Evolutionary conservation across 768 basidiomycete genomes (phyloP).

Genomic region (Sistotremastrum niveocremeum): DNA sequence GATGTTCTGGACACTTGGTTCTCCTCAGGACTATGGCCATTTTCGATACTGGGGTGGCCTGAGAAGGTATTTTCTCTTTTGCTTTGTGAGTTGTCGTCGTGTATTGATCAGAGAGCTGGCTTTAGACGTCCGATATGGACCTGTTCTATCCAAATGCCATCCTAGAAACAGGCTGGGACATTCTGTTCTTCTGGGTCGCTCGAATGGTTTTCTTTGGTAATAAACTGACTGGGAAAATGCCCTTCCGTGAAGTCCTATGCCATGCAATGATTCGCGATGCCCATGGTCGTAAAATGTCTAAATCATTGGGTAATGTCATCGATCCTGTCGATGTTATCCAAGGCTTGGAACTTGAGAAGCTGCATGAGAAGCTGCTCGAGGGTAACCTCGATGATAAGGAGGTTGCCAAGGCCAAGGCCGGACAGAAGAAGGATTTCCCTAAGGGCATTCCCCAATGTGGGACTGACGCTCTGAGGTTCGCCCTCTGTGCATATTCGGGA

Average conservation of each 20-base stretch:
- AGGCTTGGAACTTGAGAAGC: constrained; percentile 61
- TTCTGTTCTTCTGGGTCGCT: constrained; percentile 99
- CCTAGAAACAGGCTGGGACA: constrained; percentile 98
- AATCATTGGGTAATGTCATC: constrained; percentile 94
- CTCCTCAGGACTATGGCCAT: constrained; percentile 95
- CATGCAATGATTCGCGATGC: constrained; percentile 99
- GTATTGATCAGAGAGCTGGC: constrained; percentile 2
- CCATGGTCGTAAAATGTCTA: constrained; percentile 98
- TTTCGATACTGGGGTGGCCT: constrained; percentile 96
- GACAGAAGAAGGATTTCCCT: constrained; percentile 98
- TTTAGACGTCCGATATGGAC: constrained; percentile 61
- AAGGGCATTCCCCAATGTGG: constrained; percentile 99
- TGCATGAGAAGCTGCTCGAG: constrained; percentile 76
- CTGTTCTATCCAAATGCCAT: constrained; percentile 82
- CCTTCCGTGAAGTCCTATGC: constrained; percentile 91
- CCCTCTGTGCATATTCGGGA: constrained; percentile 85
- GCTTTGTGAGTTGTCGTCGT: not conserved
- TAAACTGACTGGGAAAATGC: constrained; percentile 78
- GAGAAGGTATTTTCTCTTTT: constrained; percentile 41
- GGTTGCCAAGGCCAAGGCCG: constrained; percentile 77
- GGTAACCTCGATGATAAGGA: constrained; percentile 94
- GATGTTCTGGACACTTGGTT: constrained; percentile 99
- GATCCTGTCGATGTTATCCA: constrained; percentile 93
- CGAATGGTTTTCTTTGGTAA: constrained; percentile 94
- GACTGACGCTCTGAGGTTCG: constrained; percentile 90